Conservation (phyloP, 805 yeast species). For the Pichia cephalocereana region DNA sequence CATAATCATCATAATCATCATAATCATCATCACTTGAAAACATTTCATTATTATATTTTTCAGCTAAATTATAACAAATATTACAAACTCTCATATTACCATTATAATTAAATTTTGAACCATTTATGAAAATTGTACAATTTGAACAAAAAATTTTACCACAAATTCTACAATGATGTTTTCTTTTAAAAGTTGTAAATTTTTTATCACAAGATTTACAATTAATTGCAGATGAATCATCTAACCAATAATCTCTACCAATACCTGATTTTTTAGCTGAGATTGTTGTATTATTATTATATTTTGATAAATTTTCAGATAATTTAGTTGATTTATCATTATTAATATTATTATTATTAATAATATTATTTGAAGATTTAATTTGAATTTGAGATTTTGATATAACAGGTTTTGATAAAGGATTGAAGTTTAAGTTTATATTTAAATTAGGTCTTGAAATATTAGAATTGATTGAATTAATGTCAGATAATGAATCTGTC, state of each 20-base stretch:
- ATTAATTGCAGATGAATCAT: constrained; percentile 83
- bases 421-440: too few relatives aligned
- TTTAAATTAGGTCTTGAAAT: too few relatives aligned
- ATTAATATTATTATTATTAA: too few relatives aligned
- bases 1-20: constrained; percentile 30
- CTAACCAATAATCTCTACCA: constrained; percentile 88
- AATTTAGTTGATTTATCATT: too few relatives aligned
- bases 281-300: too few relatives aligned
- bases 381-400: too few relatives aligned
- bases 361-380: too few relatives aligned
- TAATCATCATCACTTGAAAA: constrained; percentile 52
- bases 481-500: too few relatives aligned
- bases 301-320: too few relatives aligned
- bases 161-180: constrained; percentile 46
- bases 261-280: constrained; percentile 29
- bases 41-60: constrained; percentile 57
- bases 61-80: constrained; percentile 54
- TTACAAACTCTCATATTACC: constrained; percentile 74
- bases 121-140: constrained; percentile 58
- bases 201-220: constrained; percentile 27
- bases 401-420: too few relatives aligned
- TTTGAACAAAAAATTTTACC: constrained; percentile 37
- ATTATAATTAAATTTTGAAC: constrained; percentile 50
- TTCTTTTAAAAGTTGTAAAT: constrained; percentile 25
- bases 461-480: too few relatives aligned